Base-by-base conservation (phyloP, 2,329 filamentous ascomycete genomes). In the Microascus cirrosus region DNA sequence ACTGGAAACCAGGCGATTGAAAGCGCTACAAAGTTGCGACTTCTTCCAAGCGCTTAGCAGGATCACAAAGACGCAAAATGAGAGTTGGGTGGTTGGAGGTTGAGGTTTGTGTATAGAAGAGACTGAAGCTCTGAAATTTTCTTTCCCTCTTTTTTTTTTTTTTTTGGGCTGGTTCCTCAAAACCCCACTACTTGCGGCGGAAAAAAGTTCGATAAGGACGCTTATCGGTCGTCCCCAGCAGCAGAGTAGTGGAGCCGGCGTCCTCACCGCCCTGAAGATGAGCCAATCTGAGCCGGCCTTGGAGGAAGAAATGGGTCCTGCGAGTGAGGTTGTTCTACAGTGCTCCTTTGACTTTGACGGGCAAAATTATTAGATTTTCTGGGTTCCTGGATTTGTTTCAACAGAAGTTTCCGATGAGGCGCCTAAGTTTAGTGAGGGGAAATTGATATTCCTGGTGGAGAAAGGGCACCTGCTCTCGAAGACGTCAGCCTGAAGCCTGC, bases 51-150 rank as follows among this genome's bases (percentile, higher is more conserved):
- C n/a, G 39, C 18, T 24, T 50, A 20, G 20, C 11, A 8, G 42
- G 35, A 39, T 51, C 32, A 35, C 58, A 32, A 55, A 48, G 53
- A 54, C 6, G 22, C 12, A 22, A 39, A 39, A 36, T 36, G 48
- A 59, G 62, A 59, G 58, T 58, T 56, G 54, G 51, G 45, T 51
- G 59, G 35, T 54, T 45, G 55, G 20, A 39, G 20, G 52, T 25
- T 48, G 56, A 45, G 56, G 53, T 24, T 36, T 13, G 50, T 51
- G 24, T 57, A 22, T 20, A 42, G 50, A 59, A 42, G 57, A 57
- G 25, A 45, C 51, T 54, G 18, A 45, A 35, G 39, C 55, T 56
- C 62, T 60, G 56, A 57, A 60, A 59, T 63, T 65, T 64, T 67
- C 60, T 62, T 61, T 59, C 56, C 53, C 39, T 45, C 54, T 28